Conservation (phyloP, 2,329 filamentous ascomycete genomes). For the Cercospora nicotianae region DNA sequence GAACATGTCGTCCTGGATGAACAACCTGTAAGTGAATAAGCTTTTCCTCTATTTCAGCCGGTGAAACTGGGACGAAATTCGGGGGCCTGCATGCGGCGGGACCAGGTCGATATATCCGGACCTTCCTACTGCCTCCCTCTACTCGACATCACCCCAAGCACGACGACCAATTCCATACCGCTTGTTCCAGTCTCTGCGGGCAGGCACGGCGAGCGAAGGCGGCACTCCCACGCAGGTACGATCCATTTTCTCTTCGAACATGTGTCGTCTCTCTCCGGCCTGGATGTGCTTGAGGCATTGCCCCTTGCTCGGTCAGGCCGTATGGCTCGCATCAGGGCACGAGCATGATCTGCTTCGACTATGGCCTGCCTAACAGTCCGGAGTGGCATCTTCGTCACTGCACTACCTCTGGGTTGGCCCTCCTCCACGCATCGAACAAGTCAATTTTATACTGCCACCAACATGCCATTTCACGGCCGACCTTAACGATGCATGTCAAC, state of each 20-base stretch:
- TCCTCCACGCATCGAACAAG: neutral
- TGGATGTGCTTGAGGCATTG: neutral
- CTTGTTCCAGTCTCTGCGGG: neutral
- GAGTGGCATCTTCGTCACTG: neutral
- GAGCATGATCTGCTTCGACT: neutral
- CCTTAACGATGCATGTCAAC: neutral
- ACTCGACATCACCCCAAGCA: neutral
- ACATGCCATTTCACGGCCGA: neutral
- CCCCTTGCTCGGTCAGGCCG: neutral
- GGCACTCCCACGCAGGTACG: neutral
- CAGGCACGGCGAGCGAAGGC: neutral
- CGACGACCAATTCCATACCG: neutral
- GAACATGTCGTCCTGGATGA: conserved; percentile 42
- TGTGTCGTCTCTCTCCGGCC: neutral
- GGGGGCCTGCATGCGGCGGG: conserved; percentile 27
- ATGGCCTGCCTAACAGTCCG: neutral
- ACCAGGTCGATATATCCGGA: conserved; percentile 21
- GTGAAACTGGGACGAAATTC: conserved; percentile 27
- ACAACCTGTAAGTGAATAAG: conserved; percentile 40
- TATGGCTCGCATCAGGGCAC: neutral
- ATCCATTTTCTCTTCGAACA: neutral
- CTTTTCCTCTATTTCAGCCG: conserved; percentile 24
- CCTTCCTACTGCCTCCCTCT: conserved; percentile 7
- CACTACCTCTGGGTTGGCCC: neutral
- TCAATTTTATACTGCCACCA: neutral